These are phyloP conservation scores for Papilionanthe hybrid DNA, from an alignment of 116 monocot species.

Conservation along the genomic window DNA sequence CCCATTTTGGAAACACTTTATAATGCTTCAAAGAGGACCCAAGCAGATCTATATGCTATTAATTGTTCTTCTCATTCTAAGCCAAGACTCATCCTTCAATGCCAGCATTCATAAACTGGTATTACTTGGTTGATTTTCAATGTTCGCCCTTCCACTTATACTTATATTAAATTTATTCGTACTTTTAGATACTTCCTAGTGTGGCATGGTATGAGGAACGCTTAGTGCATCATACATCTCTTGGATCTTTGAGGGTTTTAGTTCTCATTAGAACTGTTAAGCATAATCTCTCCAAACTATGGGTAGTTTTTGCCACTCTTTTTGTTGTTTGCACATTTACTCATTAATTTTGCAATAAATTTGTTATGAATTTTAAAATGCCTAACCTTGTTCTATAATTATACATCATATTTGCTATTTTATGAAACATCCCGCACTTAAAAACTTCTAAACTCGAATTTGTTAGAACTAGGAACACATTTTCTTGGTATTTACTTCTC, in stretches of 20 bases:
- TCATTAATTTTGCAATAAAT: neutral
- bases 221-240: conserved; percentile 78
- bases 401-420: neutral
- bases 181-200: conserved; percentile 34
- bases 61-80: conserved; percentile 89
- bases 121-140: conserved; percentile 21
- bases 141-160: neutral
- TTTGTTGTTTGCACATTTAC: neutral
- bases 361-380: neutral
- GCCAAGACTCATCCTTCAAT: conserved; percentile 99
- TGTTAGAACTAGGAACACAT: neutral
- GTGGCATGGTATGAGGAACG: conserved; percentile 98
- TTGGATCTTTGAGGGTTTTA: conserved; percentile 93
- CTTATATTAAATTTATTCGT: neutral
- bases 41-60: conserved; percentile 98
- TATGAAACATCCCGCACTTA: neutral
- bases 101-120: conserved; percentile 96
- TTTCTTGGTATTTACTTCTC: neutral
- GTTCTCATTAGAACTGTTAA: conserved; percentile 92
- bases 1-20: conserved; percentile 95
- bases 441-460: neutral
- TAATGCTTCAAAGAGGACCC: conserved; percentile 82
- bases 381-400: neutral
- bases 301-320: conserved; percentile 31
- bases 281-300: conserved; percentile 85